These are phyloP conservation scores for Cystoderma amianthinum DNA, from an alignment of 768 basidiomycete species.

Conservation along the genomic window DNA sequence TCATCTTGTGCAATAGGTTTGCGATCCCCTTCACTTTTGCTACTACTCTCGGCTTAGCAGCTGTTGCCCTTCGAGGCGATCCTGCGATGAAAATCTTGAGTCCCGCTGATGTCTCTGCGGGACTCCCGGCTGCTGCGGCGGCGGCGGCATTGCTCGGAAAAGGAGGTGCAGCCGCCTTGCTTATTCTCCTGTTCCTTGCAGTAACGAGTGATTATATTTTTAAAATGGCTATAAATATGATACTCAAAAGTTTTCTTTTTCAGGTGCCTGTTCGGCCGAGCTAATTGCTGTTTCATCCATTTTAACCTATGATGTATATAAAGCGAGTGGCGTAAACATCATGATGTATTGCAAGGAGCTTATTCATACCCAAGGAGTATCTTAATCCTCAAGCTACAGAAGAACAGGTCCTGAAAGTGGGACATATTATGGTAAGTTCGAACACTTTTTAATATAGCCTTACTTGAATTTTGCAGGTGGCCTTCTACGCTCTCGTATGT, in stretches of 20 bases:
- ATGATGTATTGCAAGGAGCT: neutral
- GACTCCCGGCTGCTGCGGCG: constrained; percentile 79
- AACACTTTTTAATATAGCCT: too few relatives aligned
- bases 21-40: constrained; percentile 84
- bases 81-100: constrained; percentile 43
- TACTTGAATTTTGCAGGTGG: constrained; percentile 45
- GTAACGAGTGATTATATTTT: constrained; percentile 55
- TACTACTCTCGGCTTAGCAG: constrained; percentile 82
- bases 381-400: constrained; percentile 81
- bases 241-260: too few relatives aligned
- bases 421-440: constrained; percentile 51
- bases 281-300: constrained; percentile 85
- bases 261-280: constrained; percentile 73
- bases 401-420: constrained; percentile 58
- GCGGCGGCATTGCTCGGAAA: constrained; percentile 78
- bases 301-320: constrained; percentile 83
- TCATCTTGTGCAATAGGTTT: too few relatives aligned
- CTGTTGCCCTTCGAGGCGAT: constrained; percentile 69
- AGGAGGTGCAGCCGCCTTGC: constrained; percentile 70
- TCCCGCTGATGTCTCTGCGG: constrained; percentile 74
- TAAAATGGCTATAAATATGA: too few relatives aligned
- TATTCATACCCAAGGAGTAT: constrained; percentile 61
- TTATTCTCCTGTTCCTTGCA: constrained; percentile 80
- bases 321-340: constrained; percentile 28
- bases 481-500: constrained; percentile 68